These are phyloP conservation scores for Russula earlei DNA, from an alignment of 768 basidiomycete species.

Conservation along the genomic window DNA sequence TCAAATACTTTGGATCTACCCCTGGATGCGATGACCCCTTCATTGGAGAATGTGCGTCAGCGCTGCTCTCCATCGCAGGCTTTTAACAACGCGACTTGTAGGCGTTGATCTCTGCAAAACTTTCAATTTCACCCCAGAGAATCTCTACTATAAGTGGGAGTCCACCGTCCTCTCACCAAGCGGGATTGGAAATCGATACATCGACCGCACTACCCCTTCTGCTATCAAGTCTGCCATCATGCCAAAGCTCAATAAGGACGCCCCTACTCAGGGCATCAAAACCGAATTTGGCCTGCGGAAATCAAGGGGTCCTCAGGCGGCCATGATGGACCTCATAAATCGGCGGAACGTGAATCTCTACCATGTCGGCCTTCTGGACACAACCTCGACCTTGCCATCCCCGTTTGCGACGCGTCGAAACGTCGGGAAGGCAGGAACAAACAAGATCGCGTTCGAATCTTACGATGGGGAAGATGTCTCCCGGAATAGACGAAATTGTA, in stretches of 20 bases:
- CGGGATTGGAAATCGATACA: constrained; percentile 7
- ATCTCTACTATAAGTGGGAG: constrained; percentile 62
- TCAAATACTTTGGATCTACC: not conserved
- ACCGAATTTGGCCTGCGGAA: not conserved
- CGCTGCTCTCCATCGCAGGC: not conserved
- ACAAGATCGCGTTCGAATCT: constrained; percentile 5
- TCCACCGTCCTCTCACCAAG: constrained; percentile 26
- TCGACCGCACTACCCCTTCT: constrained; percentile 17
- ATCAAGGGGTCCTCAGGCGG: not conserved
- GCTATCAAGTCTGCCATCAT: constrained; percentile 5
- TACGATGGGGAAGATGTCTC: constrained; percentile 11
- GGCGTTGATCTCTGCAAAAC: constrained; percentile 57
- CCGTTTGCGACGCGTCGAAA: not conserved
- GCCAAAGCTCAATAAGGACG: constrained; percentile 1
- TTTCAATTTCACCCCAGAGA: constrained; percentile 44
- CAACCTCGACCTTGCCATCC: not conserved
- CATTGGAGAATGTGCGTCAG: constrained; percentile 15
- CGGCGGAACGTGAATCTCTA: constrained; percentile 22
- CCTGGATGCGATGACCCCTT: constrained; percentile 13
- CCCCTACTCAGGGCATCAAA: not conserved
- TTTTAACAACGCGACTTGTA: constrained; percentile 23
- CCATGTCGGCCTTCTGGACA: constrained; percentile 11
- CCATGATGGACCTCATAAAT: constrained; percentile 24
- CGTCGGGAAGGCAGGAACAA: constrained; percentile 4
- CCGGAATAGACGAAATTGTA: constrained; percentile 46